These are phyloP conservation scores for Candida nemodendra DNA, from an alignment of 805 yeast species.

Conservation along the genomic window DNA sequence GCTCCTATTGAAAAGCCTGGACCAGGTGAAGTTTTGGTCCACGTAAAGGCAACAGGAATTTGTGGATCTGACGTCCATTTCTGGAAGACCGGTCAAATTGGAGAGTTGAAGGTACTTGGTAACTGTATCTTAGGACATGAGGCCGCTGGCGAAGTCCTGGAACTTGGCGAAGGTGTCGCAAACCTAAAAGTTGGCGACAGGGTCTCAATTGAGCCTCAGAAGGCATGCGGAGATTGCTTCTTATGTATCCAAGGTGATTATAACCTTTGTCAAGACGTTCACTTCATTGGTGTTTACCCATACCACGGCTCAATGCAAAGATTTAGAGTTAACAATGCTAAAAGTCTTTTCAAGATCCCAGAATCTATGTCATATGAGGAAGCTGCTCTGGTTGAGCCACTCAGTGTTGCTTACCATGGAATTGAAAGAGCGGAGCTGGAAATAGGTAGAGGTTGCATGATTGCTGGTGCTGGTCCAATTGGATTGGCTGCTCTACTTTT, in stretches of 20 bases:
- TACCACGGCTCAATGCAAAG: constrained; percentile 39
- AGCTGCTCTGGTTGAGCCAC: constrained; percentile 55
- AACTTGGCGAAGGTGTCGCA: constrained; percentile 45
- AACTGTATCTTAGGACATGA: constrained; percentile 43
- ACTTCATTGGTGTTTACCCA: constrained; percentile 37
- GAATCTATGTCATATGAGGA: constrained; percentile 43
- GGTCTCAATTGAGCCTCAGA: constrained; percentile 54
- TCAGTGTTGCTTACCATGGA: constrained; percentile 52
- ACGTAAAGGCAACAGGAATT: constrained; percentile 63
- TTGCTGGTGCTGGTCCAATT: constrained; percentile 58
- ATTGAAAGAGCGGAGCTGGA: constrained; percentile 42
- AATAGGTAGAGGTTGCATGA: constrained; percentile 45
- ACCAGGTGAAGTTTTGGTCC: constrained; percentile 48
- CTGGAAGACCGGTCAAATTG: constrained; percentile 62
- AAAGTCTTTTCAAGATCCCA: constrained; percentile 37
- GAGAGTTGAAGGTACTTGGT: constrained; percentile 37
- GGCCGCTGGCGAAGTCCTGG: constrained; percentile 42
- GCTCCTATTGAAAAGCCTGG: constrained; percentile 25
- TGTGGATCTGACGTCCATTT: constrained; percentile 74
- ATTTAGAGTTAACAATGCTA: constrained; percentile 31
- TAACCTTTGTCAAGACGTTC: constrained; percentile 38
- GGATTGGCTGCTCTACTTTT: constrained; percentile 46
- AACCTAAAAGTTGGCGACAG: constrained; percentile 44
- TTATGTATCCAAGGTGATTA: constrained; percentile 38
- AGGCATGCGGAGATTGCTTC: constrained; percentile 44